These are phyloP conservation scores for Theobroma grandiflorum DNA, from an alignment of 441 rosid species.

Conservation along the genomic window DNA sequence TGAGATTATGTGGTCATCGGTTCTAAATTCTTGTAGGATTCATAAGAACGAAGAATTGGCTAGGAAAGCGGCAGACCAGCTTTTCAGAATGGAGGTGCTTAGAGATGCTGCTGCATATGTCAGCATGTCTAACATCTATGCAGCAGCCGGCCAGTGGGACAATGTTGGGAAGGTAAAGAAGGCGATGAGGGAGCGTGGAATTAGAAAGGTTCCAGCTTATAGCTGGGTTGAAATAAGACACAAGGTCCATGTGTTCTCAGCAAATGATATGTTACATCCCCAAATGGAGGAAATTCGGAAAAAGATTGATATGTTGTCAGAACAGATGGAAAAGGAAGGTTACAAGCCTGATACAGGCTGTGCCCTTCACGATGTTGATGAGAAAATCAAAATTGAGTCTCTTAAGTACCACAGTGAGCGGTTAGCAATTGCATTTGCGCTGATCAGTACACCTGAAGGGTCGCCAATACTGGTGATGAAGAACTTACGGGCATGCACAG, in stretches of 20 bases:
- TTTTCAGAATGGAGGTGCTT: conserved; percentile 69
- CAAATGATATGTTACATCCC: conserved; percentile 69
- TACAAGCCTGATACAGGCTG: conserved; percentile 78
- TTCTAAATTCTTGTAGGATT: conserved; percentile 85
- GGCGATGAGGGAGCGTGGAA: conserved; percentile 80
- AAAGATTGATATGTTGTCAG: conserved; percentile 57
- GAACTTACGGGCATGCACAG: conserved; percentile 79
- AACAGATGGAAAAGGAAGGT: conserved; percentile 65
- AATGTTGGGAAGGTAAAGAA: conserved; percentile 67
- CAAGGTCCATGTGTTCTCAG: conserved; percentile 62
- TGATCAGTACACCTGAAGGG: conserved; percentile 76
- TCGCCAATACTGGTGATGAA: conserved; percentile 74
- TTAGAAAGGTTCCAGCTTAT: conserved; percentile 68
- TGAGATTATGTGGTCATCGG: conserved; percentile 85
- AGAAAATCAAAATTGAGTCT: conserved; percentile 63
- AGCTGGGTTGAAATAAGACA: conserved; percentile 89
- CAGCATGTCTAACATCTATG: conserved; percentile 82
- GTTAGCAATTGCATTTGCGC: conserved; percentile 75
- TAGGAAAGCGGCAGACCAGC: conserved; percentile 65
- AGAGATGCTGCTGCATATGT: conserved; percentile 83
- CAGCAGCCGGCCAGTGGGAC: conserved; percentile 76
- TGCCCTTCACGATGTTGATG: conserved; percentile 71
- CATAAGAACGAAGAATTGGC: conserved; percentile 77
- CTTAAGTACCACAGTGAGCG: conserved; percentile 84
- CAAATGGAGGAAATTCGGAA: conserved; percentile 54